Percentiles rank a stretch among this genome's conserved stretches.
phyloP scores from a whole-genome alignment of 2,329 filamentous ascomycete species.

The Helotiales sp. region DNA sequence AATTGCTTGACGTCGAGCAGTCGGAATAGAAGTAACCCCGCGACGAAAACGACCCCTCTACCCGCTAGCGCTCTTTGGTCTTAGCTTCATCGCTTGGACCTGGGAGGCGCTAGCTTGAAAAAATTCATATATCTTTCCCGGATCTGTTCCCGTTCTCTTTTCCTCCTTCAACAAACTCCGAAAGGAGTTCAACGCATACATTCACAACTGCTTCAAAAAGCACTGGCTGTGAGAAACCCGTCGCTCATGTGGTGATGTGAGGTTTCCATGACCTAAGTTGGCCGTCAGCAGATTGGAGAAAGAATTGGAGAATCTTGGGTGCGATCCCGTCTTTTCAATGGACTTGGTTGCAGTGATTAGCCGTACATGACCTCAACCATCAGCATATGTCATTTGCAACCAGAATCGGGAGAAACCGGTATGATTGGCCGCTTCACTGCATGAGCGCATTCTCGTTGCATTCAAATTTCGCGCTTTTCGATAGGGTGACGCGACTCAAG shows the following conservation, averaged over 20 bases:
- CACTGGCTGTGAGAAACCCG: slow-evolving; percentile 42
- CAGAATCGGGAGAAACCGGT: background rate
- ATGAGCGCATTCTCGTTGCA: too few relatives aligned
- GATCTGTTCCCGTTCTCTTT: background rate
- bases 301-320: slow-evolving; percentile 42
- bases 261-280: slow-evolving; percentile 42
- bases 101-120: background rate
- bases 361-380: slow-evolving; percentile 32
- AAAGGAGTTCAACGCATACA: slow-evolving; percentile 15
- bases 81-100: background rate
- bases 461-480: too few relatives aligned
- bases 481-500: too few relatives aligned
- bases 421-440: background rate
- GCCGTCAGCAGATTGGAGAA: slow-evolving; percentile 43
- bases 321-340: slow-evolving; percentile 38
- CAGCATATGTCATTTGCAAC: background rate
- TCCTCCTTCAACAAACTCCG: slow-evolving; percentile 16
- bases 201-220: slow-evolving; percentile 39
- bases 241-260: slow-evolving; percentile 37
- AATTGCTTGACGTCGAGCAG: background rate
- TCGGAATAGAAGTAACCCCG: background rate
- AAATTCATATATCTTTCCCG: slow-evolving; percentile 2
- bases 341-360: slow-evolving; percentile 43
- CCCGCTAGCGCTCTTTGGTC: background rate
- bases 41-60: background rate